Evolutionary conservation across 306 rosid species (phyloP).

Genomic region (Cicer bijugum): DNA sequence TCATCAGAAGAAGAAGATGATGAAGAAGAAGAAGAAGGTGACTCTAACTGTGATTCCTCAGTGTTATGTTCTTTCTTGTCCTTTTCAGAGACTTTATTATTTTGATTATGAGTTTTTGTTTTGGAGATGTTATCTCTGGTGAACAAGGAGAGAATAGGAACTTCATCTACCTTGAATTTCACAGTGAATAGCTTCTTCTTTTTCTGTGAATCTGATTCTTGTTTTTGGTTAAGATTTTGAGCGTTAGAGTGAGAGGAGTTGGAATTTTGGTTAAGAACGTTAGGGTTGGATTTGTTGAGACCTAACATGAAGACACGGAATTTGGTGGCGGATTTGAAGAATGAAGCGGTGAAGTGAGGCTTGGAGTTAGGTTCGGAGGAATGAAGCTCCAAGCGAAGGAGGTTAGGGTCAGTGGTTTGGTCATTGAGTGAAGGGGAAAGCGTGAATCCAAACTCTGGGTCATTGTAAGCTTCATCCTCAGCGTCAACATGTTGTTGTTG

Average conservation of each 20-base stretch:
- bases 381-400: constrained; percentile 61
- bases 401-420: constrained; percentile 44
- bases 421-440: constrained; percentile 71
- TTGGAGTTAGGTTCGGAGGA: constrained; percentile 65
- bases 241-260: constrained; percentile 26
- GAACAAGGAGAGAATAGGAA: constrained; percentile 77
- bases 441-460: constrained; percentile 68
- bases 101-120: constrained; percentile 16
- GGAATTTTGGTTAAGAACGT: constrained; percentile 42
- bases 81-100: constrained; percentile 23
- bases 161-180: constrained; percentile 81
- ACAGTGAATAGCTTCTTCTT: constrained; percentile 67
- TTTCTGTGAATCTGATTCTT: constrained; percentile 16
- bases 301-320: constrained; percentile 77
- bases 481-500: constrained; percentile 32
- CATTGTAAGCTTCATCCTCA: neutral
- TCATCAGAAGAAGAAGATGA: constrained; percentile 53
- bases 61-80: constrained; percentile 15
- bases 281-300: constrained; percentile 67
- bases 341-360: constrained; percentile 58
- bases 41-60: constrained; percentile 41
- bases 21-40: constrained; percentile 39
- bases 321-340: constrained; percentile 87
- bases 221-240: constrained; percentile 25
- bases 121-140: constrained; percentile 76